Evolutionary conservation across 345 rosid species (phyloP).

Genomic region (Rhizophora mangle): DNA sequence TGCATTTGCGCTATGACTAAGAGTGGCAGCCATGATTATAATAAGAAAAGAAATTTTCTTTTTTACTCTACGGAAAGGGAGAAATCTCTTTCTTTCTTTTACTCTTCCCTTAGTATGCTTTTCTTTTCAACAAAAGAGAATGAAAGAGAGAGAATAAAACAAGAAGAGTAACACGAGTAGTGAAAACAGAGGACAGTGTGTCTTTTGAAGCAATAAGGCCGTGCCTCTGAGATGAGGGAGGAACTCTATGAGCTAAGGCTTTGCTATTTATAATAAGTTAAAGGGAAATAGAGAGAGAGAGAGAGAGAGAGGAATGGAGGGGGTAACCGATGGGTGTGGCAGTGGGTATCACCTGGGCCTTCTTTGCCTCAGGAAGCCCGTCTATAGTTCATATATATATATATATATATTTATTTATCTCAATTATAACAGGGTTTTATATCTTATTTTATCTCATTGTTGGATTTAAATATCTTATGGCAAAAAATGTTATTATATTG

Average conservation of each 20-base stretch:
- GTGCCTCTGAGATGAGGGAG: conserved; percentile 23
- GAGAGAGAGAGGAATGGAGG: neutral
- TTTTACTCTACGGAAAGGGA: neutral
- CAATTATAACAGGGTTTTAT: too few species aligned
- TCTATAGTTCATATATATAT: conserved; percentile 4
- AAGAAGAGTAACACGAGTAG: neutral
- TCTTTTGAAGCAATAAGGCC: conserved; percentile 9
- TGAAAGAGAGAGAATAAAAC: neutral
- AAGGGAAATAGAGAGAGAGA: neutral
- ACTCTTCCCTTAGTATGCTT: neutral
- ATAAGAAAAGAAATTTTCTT: too few species aligned
- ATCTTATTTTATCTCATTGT: neutral
- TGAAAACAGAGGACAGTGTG: conserved; percentile 11
- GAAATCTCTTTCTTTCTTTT: neutral
- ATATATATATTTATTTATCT: too few species aligned
- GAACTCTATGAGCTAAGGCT: conserved; percentile 4
- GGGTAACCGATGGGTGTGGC: conserved; percentile 45
- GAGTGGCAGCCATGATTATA: conserved; percentile 1
- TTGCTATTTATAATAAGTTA: conserved; percentile 47
- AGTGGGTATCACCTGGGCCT: conserved; percentile 63
- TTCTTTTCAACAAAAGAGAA: neutral
- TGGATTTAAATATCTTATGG: neutral
- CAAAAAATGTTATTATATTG: neutral
- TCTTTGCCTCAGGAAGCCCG: conserved; percentile 51
- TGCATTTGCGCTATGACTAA: conserved; percentile 21